Base-by-base conservation (phyloP, 2,329 filamentous ascomycete species). In the Aureobasidium pullulans region DNA sequence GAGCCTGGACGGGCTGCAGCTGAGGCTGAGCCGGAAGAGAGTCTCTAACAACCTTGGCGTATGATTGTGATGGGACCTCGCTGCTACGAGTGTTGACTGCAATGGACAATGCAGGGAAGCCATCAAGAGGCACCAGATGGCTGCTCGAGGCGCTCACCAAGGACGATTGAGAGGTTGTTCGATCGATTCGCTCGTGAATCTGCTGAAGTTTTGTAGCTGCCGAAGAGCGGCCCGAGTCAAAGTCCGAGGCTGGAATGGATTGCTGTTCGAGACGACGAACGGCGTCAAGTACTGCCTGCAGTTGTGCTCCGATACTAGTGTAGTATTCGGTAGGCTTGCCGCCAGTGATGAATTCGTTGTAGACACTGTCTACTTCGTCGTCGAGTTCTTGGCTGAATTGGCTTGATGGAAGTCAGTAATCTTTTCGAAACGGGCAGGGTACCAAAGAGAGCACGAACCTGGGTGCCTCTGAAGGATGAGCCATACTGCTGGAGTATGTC, bases 181-280 rank as follows among this genome's bases (percentile, higher is more conserved):
- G 49, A 32, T 29, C 36, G 16, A 19, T 46, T 15, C 23, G 49
- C 31, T 62, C 63, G 46, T 67, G 65, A 28, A 62, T 52, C 23
- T 57, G 60, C 37, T 61, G 61, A 7, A 68, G 53, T n/a, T 58
- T 60, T n/a, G 54, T 48, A 36, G 64, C 63, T 40, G 29, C 47
- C 16, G 50, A 54, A 29, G 19, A 36, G 40, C 19, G n/a, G 6
- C 2, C n/a, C 9, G 19, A 11, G 7, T 32, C 7, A 23, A 23
- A 16, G 11, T n/a, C 28, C 9, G 37, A 23, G 32, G 44, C 46
- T 13, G 13, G 34, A 36, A 13, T 13, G 7, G 39, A 42, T 16
- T 37, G 50, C 23, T 56, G 16, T 29, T n/a, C 31, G 7, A 56
- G 40, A 13, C 46, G 39, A 40, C 52, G 52, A 7, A 56, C 52